Evolutionary conservation across 1,284 basidiomycete genomes (phyloP).

Genomic region (Rhodotorula sp.): DNA sequence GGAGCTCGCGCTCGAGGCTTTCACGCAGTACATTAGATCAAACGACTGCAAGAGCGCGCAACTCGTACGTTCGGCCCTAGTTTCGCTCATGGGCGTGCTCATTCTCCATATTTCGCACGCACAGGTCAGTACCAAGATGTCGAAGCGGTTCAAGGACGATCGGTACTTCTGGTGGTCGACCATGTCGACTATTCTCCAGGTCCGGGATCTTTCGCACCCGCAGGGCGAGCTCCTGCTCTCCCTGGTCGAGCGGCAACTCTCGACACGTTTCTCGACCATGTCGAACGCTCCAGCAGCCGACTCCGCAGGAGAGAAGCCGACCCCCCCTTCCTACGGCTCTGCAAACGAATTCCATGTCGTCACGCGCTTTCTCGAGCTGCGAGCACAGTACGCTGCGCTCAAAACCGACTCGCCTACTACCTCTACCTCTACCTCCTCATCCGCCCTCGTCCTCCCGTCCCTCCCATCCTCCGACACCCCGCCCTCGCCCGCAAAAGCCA

Average conservation of each 20-base stretch:
- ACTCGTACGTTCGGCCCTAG: conserved; percentile 36
- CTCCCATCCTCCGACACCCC: neutral
- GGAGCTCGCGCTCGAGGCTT: conserved; percentile 74
- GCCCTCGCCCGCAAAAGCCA: neutral
- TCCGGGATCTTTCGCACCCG: conserved; percentile 67
- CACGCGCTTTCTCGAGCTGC: conserved; percentile 34
- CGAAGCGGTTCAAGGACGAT: conserved; percentile 72
- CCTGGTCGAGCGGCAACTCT: conserved; percentile 49
- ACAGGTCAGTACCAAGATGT: conserved; percentile 55
- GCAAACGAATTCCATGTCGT: conserved; percentile 34
- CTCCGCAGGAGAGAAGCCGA: neutral
- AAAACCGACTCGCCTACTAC: neutral
- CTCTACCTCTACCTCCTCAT: neutral
- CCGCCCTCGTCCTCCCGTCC: conserved; percentile 7
- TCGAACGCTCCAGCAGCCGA: neutral
- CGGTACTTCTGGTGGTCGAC: conserved; percentile 79
- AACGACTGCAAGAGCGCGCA: conserved; percentile 44
- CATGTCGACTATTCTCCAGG: conserved; percentile 68
- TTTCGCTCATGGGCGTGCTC: neutral
- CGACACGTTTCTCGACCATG: conserved; percentile 6
- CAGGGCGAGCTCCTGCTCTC: conserved; percentile 64
- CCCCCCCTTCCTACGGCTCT: neutral
- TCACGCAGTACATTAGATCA: conserved; percentile 56
- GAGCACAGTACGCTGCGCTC: conserved; percentile 15
- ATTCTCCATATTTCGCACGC: neutral